phyloP scores from a whole-genome alignment of 768 basidiomycete genomes.

The Vishniacozyma victoriae region DNA sequence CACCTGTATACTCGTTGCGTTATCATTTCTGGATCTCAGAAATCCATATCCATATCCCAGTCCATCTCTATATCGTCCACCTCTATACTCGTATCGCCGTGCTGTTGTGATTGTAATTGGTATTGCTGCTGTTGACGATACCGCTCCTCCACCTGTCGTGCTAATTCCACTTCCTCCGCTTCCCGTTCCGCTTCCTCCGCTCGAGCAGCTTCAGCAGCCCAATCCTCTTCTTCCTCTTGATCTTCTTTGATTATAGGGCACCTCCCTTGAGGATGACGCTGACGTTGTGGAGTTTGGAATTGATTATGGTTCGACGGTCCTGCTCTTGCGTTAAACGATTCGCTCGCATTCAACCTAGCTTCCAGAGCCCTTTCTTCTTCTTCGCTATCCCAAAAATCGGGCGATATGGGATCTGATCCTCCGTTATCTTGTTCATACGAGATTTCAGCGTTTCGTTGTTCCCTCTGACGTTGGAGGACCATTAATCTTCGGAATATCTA shows the following conservation, averaged over 20 bases:
- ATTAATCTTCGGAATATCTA: slow-evolving; percentile 37
- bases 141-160: slow-evolving; percentile 14
- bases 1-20: no score
- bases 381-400: slow-evolving; percentile 38
- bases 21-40: no score
- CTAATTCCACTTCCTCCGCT: slow-evolving; percentile 22
- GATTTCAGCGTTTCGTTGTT: slow-evolving; percentile 15
- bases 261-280: background rate
- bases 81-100: background rate
- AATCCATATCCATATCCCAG: slow-evolving; percentile 13
- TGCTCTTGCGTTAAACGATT: background rate
- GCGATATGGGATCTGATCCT: slow-evolving; percentile 22
- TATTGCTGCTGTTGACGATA: background rate
- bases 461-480: slow-evolving; percentile 24
- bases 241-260: background rate
- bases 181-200: slow-evolving; percentile 29
- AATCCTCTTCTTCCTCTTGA: slow-evolving; percentile 20
- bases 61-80: slow-evolving; percentile 9
- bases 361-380: slow-evolving; percentile 2
- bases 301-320: background rate
- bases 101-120: background rate
- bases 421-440: slow-evolving; percentile 28
- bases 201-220: slow-evolving; percentile 23
- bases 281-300: background rate
- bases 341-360: background rate